Base-by-base conservation (phyloP, 106 monocot species). In the Agapanthus africanus region DNA sequence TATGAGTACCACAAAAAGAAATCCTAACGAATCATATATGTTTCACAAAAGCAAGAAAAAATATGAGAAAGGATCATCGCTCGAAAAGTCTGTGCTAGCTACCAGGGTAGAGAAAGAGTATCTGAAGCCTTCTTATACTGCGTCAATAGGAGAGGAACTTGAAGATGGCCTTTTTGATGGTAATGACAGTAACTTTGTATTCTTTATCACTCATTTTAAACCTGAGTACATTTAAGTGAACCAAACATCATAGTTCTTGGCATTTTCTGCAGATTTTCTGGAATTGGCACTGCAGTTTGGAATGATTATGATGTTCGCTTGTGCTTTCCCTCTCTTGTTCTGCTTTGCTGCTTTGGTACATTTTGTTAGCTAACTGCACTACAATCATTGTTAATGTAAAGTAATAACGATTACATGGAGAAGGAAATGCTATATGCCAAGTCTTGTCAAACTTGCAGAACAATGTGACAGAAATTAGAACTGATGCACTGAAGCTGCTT, bases 131-230 rank as follows among this genome's bases (percentile, higher is more conserved):
- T 76, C 90, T 66, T 94, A 94, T 59, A 50, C 79, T 71, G 93
- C 93, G 64, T 84, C 87, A 38, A 80, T 94, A 64, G 93, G 93
- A 50, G 80, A 70, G 35, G 78, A 90, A 50, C 79, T 94, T 72
- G 93, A 94, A 80, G 93, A 90, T 79, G 93, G 93, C 39, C 79
- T 94, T 64, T 94, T 94, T 81, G 87, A 90, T 71, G 93, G 93
- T 94, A 82, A 81, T 37, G 22, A 54, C 18, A 42, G 0, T 65
- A 37, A 9, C 46, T 59, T 34, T 23, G 23, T 68, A 62, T 61
- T 40, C 36, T n/a, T n/a, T n/a, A n/a, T n/a, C n/a, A 42, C 18
- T 31, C 68, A 10, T 32, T 52, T 59, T 30, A 22, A 59, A 59
- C 9, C 1, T 32, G 31, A 33, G 39, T 61, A 26, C 70, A 54